A percentile compares a stretch with the other conserved stretches of the same genome.
Conservation (phyloP, 306 rosid genomes). For the Vachellia collinsii region DNA sequence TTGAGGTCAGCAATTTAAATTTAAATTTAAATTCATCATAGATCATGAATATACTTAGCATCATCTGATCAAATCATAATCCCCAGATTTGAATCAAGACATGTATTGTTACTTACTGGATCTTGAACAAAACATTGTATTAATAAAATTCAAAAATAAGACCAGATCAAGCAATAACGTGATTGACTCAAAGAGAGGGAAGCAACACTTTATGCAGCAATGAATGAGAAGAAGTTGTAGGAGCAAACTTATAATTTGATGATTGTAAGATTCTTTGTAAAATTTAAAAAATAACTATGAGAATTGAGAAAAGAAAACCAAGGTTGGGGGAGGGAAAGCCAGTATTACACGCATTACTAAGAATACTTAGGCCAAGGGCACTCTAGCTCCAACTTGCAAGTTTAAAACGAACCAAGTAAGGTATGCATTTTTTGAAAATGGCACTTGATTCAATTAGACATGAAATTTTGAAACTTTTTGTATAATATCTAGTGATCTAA, state of each 20-base stretch:
- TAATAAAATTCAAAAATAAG: neutral
- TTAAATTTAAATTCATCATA: neutral
- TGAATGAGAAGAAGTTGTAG: neutral
- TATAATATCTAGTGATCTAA: neutral
- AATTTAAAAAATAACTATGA: neutral
- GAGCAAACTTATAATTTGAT: neutral
- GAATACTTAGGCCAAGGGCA: neutral
- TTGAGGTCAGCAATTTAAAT: neutral
- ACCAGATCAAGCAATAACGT: neutral
- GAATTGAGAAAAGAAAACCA: neutral
- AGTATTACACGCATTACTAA: neutral
- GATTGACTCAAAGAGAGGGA: neutral
- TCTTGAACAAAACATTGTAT: neutral
- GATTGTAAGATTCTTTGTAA: neutral
- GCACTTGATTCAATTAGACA: neutral
- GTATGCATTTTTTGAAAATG: neutral
- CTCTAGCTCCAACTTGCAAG: neutral
- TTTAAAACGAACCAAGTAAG: neutral
- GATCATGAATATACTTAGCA: neutral
- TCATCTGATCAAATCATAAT: neutral
- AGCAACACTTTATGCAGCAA: neutral
- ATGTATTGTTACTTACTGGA: neutral
- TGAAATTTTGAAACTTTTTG: neutral
- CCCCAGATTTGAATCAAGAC: neutral
- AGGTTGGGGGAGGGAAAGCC: neutral